Percentiles rank a stretch among this genome's conserved stretches.
Conservation (phyloP, 169 alveolate species). For the Eimeria sp. region DNA sequence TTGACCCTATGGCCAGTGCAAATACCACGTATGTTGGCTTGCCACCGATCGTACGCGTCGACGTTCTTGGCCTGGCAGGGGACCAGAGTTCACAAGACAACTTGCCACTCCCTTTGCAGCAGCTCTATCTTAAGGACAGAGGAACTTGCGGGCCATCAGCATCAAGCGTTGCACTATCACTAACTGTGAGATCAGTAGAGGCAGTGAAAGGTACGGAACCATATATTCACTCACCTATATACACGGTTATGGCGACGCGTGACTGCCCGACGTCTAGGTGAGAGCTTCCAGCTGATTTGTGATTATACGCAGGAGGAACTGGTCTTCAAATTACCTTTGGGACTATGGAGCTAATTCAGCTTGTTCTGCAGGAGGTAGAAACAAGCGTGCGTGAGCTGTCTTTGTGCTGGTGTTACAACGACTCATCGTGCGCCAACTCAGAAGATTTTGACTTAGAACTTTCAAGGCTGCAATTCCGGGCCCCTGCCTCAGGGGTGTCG, state of each 20-base stretch:
- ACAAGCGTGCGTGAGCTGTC: slow-evolving; percentile 13
- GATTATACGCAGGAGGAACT: neutral
- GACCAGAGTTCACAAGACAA: neutral
- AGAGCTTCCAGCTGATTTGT: neutral
- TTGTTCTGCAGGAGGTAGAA: neutral
- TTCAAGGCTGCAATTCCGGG: neutral
- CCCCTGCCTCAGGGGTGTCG: slow-evolving; percentile 47
- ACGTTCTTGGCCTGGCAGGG: neutral
- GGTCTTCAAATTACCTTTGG: slow-evolving; percentile 15
- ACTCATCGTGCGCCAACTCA: neutral
- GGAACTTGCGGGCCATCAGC: neutral
- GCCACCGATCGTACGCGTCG: slow-evolving; percentile 6
- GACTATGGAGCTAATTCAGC: neutral
- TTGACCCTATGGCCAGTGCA: neutral
- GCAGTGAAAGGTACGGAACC: slow-evolving; percentile 1
- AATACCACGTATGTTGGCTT: neutral
- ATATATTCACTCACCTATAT: neutral
- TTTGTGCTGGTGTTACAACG: slow-evolving; percentile 78
- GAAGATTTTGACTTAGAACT: slow-evolving; percentile 35
- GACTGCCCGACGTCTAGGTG: neutral
- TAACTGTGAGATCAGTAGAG: slow-evolving; percentile 5
- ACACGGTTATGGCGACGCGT: neutral
- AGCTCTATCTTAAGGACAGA: slow-evolving; percentile 42
- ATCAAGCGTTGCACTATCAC: neutral
- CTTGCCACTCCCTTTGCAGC: slow-evolving; percentile 9